phyloP scores from a whole-genome alignment of 2,329 filamentous ascomycete species.

The Zymoseptoria crescenta region DNA sequence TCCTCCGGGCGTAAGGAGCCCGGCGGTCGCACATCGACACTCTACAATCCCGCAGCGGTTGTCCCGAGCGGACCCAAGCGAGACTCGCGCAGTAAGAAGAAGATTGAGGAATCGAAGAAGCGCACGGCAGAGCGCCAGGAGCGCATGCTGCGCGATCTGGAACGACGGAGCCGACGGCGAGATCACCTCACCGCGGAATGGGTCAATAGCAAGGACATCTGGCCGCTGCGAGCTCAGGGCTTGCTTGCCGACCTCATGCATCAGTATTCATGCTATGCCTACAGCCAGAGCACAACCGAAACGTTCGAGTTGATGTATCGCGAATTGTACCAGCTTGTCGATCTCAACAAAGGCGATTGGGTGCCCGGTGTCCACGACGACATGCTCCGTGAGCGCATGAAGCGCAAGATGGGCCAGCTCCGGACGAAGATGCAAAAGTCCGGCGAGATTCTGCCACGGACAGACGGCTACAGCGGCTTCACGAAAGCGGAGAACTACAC shows the following conservation, averaged over 20 bases:
- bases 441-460: slow-evolving; percentile 29
- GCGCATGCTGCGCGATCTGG: slow-evolving; percentile 31
- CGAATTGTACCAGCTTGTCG: slow-evolving; percentile 30
- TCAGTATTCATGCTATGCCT: slow-evolving; percentile 29
- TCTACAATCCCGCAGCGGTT: slow-evolving; percentile 20
- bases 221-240: slow-evolving; percentile 30
- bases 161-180: slow-evolving; percentile 29
- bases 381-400: slow-evolving; percentile 30
- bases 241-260: slow-evolving; percentile 32
- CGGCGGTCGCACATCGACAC: slow-evolving; percentile 9
- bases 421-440: slow-evolving; percentile 33
- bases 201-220: slow-evolving; percentile 32
- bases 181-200: slow-evolving; percentile 32
- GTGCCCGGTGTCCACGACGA: slow-evolving; percentile 29
- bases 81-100: slow-evolving; percentile 32
- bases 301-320: slow-evolving; percentile 30
- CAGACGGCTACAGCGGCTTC: slow-evolving; percentile 28
- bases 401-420: slow-evolving; percentile 32
- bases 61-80: slow-evolving; percentile 25
- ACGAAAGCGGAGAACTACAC: slow-evolving; percentile 28
- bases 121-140: slow-evolving; percentile 31
- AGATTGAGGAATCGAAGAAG: slow-evolving; percentile 31
- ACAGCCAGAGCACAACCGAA: slow-evolving; percentile 24
- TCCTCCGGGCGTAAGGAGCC: slow-evolving; percentile 11
- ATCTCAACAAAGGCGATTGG: slow-evolving; percentile 30